phyloP scores from a whole-genome alignment of 2,329 filamentous ascomycete genomes.

The Stromatinia cepivora region DNA sequence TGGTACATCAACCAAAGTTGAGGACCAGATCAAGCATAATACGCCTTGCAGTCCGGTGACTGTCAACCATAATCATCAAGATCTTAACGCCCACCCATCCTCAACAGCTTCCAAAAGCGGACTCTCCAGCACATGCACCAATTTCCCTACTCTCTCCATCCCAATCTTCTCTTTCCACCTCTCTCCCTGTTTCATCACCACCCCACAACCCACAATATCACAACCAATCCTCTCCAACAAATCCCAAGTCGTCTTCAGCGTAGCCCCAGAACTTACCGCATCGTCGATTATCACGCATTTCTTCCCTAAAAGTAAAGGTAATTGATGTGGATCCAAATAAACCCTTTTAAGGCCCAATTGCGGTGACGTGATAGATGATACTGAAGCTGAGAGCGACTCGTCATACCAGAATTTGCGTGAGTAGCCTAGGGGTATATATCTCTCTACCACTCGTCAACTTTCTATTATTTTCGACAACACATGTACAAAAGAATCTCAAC shows the following conservation, averaged over 20 bases:
- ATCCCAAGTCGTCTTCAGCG: conserved; percentile 36
- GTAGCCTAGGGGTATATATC: conserved; percentile 37
- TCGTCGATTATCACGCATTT: conserved; percentile 36
- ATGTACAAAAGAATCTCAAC: not conserved
- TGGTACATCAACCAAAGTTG: not conserved
- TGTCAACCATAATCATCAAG: not conserved
- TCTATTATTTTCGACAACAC: not conserved
- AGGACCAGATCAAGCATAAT: not conserved
- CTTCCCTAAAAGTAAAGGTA: conserved; percentile 31
- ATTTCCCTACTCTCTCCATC: conserved; percentile 24
- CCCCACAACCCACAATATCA: conserved; percentile 32
- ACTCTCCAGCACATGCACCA: conserved; percentile 35
- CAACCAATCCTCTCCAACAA: conserved; percentile 33
- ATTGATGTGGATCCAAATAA: conserved; percentile 35
- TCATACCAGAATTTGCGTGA: conserved; percentile 40
- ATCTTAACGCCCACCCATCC: conserved; percentile 31
- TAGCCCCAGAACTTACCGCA: conserved; percentile 36
- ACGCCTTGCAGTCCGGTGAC: not conserved
- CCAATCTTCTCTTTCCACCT: conserved; percentile 33
- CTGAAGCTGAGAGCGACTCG: conserved; percentile 30
- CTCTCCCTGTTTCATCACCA: conserved; percentile 37
- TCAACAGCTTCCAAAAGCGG: conserved; percentile 34
- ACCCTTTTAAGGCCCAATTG: conserved; percentile 29
- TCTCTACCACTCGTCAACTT: conserved; percentile 22
- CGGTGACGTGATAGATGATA: conserved; percentile 37